Base-by-base conservation (phyloP, 2,329 filamentous ascomycete genomes). In the Pseudogymnoascus sp. region DNA sequence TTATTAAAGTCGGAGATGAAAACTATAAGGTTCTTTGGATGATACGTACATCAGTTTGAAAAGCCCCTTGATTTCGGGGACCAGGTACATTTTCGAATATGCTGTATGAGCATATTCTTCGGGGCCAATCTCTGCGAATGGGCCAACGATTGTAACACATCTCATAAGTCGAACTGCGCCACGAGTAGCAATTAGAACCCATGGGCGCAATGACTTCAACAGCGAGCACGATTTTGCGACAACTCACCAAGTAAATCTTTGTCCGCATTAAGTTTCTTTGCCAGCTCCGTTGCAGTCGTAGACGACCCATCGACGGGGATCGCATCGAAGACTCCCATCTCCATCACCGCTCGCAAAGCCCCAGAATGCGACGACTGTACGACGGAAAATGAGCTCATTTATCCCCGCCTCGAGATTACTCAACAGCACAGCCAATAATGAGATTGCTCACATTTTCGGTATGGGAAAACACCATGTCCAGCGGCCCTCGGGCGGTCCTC, bases 141-240 rank as follows among this genome's bases (percentile, higher is more conserved):
- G 64, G 7, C 62, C 65, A n/a, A 63, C 60, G n/a, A 64, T 60
- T 6, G 46, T 53, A 19, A 64, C 63, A 10, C 68, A 62, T 44
- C 69, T 64, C 68, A 71, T 68, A 29, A 69, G 64, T 17, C 69
- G 68, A 56, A 69, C 69, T 71, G 23, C 42, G 19, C 26, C 7
- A 13, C 15, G 26, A 10, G 10, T 53, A 11, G 15, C 46, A 53
- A 31, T 53, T 62, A 50, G 40, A 59, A 31, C 19, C 17, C 31
- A 7, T 10, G n/a, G 23, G 7, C 31, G 23, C 31, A 10, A 17
- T 59, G 29, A 7, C 19, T 53, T 9, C 17, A 19, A 4, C 35
- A 26, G n/a, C 40, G 19, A 31, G n/a, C 26, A 17, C 15, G 17
- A 38, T 59, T 38, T 11, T 56, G 23, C 13, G 26, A 40, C 15